Evolutionary conservation across 768 basidiomycete genomes (phyloP), one percentile per base, ranked within the genome.

Genomic region (Leucosporidium scottii): DNA sequence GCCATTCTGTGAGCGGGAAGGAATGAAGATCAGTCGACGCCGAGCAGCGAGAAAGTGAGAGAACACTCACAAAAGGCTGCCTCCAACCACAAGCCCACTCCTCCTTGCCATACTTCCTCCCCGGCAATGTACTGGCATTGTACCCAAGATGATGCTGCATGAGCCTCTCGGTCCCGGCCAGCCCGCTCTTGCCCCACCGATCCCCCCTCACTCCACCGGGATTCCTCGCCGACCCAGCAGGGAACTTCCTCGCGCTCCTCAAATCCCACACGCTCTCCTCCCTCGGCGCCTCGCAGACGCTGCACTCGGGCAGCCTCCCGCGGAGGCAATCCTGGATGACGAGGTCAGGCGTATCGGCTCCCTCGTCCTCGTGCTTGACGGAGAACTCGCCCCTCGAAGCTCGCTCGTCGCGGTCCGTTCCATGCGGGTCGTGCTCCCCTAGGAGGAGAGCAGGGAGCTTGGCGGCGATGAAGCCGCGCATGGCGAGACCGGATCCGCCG

Each of bases 1-100:
- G 50, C 66, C 66, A 39, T 67, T 67, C 66, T 67, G 51, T 27
- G 9, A n/a, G n/a, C 12, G 6, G 34, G 1, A 9, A 0, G 1
- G 0, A 13, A 0, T n/a, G 3, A 13, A 31, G 23, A 49, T 58
- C 55, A 62, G 66, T n/a, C 17, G 20, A 7, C 36, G 36, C 5
- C 6, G 3, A 28, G 10, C 15, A 57, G 3, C 30, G 21, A 25
- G 9, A 25, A 1, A 17, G n/a, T 4, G 6, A 2, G 17, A 25
- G 15, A 18, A 27, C n/a, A 55, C 66, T 62, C 51, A 67, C 66
- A 12, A 67, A 67, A 25, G 66, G 66, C 31, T 67, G 66, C 30
- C 66, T 36, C 66, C 66, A 67, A 2, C 66, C 66, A 36, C 66
- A 67, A 21, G 61, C 57, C 66, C 66, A 67, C 61, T 67, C 66